Conservation (phyloP, 495 filamentous ascomycete genomes). For the Neurospora africana region DNA sequence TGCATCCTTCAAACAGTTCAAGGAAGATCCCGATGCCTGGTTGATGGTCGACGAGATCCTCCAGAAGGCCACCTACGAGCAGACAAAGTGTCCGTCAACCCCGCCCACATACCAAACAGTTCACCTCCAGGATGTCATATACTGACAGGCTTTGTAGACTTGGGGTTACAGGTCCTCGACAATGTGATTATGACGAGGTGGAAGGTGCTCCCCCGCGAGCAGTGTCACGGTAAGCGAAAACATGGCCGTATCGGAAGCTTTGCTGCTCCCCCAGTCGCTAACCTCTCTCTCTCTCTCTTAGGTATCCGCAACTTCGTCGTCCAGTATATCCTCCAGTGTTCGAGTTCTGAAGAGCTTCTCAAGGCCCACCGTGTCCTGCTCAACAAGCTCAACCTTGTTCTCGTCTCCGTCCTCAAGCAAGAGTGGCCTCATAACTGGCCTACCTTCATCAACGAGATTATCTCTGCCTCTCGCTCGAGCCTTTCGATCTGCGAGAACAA, state of each 20-base stretch:
- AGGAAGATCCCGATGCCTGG: slow-evolving; percentile 97
- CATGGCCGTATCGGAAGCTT: neutral
- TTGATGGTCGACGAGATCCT: slow-evolving; percentile 92
- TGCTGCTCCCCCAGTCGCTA: neutral
- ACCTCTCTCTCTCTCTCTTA: slow-evolving; percentile 20
- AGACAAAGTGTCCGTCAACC: slow-evolving; percentile 79
- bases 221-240: slow-evolving; percentile 64
- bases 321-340: slow-evolving; percentile 90
- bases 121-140: neutral
- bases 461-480: slow-evolving; percentile 86
- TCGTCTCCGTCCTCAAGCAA: slow-evolving; percentile 96
- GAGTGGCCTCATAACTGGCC: slow-evolving; percentile 99
- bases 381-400: slow-evolving; percentile 95
- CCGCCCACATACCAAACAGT: slow-evolving; percentile 1
- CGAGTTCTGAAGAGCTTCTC: slow-evolving; percentile 75
- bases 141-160: slow-evolving; percentile 53
- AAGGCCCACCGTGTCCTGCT: slow-evolving; percentile 72
- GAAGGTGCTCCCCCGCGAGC: slow-evolving; percentile 92
- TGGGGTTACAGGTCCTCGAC: slow-evolving; percentile 92
- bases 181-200: slow-evolving; percentile 98
- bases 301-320: slow-evolving; percentile 99
- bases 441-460: slow-evolving; percentile 99
- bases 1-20: slow-evolving; percentile 54
- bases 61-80: slow-evolving; percentile 75
- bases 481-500: slow-evolving; percentile 99